Conservation (phyloP, 148 eudicot species). For the Linanthus parryae region DNA sequence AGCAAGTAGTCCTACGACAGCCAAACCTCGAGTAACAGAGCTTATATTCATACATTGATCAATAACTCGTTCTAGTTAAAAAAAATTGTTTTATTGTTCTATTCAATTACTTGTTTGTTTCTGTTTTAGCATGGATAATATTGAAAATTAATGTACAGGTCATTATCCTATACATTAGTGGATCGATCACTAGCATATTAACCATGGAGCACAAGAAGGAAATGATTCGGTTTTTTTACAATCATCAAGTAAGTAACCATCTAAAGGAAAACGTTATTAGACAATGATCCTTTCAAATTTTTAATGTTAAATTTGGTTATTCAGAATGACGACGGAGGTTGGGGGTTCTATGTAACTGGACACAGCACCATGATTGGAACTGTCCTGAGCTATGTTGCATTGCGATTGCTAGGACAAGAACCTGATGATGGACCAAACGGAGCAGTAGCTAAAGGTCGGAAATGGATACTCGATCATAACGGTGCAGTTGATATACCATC, state of each 20-base stretch:
- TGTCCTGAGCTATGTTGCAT: slow-evolving; percentile 22
- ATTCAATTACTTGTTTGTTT: too few relatives aligned
- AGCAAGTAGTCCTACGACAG: too few relatives aligned
- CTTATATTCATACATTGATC: too few relatives aligned
- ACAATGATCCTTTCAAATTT: not conserved
- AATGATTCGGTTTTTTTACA: slow-evolving; percentile 13
- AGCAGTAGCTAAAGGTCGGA: slow-evolving; percentile 20
- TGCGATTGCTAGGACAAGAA: slow-evolving; percentile 27
- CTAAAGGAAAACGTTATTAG: not conserved
- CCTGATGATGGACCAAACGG: slow-evolving; percentile 22
- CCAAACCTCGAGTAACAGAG: too few relatives aligned
- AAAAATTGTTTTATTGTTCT: too few relatives aligned
- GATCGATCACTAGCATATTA: slow-evolving; percentile 6
- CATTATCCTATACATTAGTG: slow-evolving; percentile 13
- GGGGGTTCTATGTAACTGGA: slow-evolving; percentile 33
- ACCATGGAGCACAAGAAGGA: slow-evolving; percentile 10
- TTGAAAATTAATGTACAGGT: too few relatives aligned
- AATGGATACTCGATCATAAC: slow-evolving; percentile 32
- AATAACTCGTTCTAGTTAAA: too few relatives aligned
- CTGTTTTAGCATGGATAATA: too few relatives aligned
- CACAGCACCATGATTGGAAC: slow-evolving; percentile 36
- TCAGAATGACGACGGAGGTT: slow-evolving; percentile 31
- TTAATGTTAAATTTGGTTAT: too few relatives aligned
- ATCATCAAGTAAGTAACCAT: slow-evolving; percentile 12
- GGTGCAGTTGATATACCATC: slow-evolving; percentile 33